Conservation (phyloP, 805 yeast species). For the Cyberlindnera meyerae region DNA sequence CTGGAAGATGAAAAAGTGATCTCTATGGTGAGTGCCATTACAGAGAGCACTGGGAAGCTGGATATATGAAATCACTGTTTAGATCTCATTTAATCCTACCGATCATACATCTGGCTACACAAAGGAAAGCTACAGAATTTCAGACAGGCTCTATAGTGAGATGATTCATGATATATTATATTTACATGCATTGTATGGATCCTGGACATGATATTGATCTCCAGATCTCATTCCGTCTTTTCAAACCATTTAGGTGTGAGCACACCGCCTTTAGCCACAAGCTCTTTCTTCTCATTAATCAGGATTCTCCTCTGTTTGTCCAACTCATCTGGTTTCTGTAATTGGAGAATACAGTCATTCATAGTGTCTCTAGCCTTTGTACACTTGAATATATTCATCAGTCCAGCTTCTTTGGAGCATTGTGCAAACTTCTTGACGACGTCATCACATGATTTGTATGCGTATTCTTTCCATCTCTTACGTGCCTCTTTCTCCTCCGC, state of each 20-base stretch:
- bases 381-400: constrained; percentile 66
- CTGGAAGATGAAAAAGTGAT: constrained; percentile 21
- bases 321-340: constrained; percentile 57
- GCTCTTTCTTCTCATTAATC: constrained; percentile 51
- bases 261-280: constrained; percentile 4
- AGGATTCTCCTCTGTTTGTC: constrained; percentile 66
- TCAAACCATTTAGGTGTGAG: background rate
- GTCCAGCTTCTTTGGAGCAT: constrained; percentile 59
- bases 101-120: too few species aligned
- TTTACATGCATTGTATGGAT: too few species aligned
- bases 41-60: constrained; percentile 2
- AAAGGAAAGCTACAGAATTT: too few species aligned
- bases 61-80: too few species aligned
- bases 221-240: too few species aligned
- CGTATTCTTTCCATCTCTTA: constrained; percentile 60
- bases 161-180: too few species aligned
- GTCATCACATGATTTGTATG: constrained; percentile 64
- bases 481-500: constrained; percentile 70
- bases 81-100: too few species aligned
- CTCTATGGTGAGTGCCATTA: constrained; percentile 9
- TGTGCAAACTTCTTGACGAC: constrained; percentile 62
- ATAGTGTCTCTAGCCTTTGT: constrained; percentile 51
- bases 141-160: too few species aligned
- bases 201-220: too few species aligned
- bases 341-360: constrained; percentile 56